Conservation (phyloP, 2,329 filamentous ascomycete species). For the Trichophyton equinum region DNA sequence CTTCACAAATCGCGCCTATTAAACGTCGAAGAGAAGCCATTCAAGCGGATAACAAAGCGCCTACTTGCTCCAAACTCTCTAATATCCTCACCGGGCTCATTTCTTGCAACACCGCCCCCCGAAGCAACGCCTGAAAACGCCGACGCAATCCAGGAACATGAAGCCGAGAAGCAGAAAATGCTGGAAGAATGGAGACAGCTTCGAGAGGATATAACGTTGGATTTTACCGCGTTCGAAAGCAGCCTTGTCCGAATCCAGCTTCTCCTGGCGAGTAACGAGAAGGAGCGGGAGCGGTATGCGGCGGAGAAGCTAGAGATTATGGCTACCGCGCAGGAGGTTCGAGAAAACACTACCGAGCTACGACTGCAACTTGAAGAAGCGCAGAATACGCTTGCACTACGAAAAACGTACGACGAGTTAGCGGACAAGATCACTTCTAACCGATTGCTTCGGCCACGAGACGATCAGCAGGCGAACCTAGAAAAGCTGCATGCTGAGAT, state of each 20-base stretch:
- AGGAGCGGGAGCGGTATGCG: constrained; percentile 72
- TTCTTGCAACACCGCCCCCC: constrained; percentile 54
- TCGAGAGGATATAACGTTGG: constrained; percentile 70
- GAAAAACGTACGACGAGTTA: constrained; percentile 77
- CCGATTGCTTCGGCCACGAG: constrained; percentile 64
- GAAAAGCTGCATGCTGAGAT: constrained; percentile 81
- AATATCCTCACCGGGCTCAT: constrained; percentile 43
- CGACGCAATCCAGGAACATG: constrained; percentile 30
- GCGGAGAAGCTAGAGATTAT: constrained; percentile 68
- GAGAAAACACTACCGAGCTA: constrained; percentile 59
- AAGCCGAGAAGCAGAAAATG: constrained; percentile 38
- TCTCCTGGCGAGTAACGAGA: constrained; percentile 66
- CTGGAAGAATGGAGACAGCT: constrained; percentile 52
- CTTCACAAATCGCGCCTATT: constrained; percentile 80
- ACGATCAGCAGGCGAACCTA: constrained; percentile 66
- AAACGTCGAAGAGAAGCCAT: constrained; percentile 83
- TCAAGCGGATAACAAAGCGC: constrained; percentile 75
- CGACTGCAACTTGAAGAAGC: constrained; percentile 65
- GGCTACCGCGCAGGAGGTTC: constrained; percentile 62
- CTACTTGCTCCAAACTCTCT: constrained; percentile 58
- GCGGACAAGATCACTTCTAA: constrained; percentile 79
- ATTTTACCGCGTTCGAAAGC: constrained; percentile 79
- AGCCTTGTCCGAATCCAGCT: constrained; percentile 81
- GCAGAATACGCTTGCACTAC: constrained; percentile 59
- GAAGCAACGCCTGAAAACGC: constrained; percentile 32